phyloP scores from a whole-genome alignment of 805 yeast species.

The Suhomyces canberraensis region DNA sequence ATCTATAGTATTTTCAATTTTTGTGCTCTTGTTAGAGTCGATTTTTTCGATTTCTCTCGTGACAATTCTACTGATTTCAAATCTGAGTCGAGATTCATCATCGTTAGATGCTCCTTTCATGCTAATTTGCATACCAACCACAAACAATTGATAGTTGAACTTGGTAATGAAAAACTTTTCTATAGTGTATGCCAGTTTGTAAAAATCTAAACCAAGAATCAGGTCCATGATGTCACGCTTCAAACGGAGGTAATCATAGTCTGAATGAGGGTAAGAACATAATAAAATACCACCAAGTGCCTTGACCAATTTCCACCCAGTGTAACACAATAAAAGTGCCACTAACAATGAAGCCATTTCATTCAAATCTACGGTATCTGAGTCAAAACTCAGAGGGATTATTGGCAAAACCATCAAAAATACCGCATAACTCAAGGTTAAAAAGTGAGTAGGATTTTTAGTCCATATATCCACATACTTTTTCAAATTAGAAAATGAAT shows the following conservation, averaged over 20 bases:
- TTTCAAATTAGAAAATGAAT: slow-evolving; percentile 7
- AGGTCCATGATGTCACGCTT: slow-evolving; percentile 40
- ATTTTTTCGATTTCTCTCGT: slow-evolving; percentile 29
- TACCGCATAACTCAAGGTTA: slow-evolving; percentile 42
- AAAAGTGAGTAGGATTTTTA: slow-evolving; percentile 44
- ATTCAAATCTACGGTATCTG: slow-evolving; percentile 35
- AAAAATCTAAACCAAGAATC: slow-evolving; percentile 49
- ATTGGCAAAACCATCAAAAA: slow-evolving; percentile 43
- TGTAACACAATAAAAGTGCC: slow-evolving; percentile 42
- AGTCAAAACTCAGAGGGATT: slow-evolving; percentile 28
- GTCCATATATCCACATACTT: slow-evolving; percentile 17
- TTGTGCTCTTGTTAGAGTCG: slow-evolving; percentile 12
- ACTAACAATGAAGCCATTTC: slow-evolving; percentile 46
- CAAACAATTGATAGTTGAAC: slow-evolving; percentile 57
- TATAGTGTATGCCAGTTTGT: slow-evolving; percentile 48
- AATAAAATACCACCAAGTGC: slow-evolving; percentile 51
- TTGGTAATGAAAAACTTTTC: slow-evolving; percentile 53
- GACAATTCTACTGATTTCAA: slow-evolving; percentile 45
- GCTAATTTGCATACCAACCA: slow-evolving; percentile 51
- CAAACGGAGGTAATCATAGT: slow-evolving; percentile 34
- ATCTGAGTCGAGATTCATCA: slow-evolving; percentile 58
- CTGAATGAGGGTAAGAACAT: slow-evolving; percentile 49
- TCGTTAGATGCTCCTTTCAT: slow-evolving; percentile 73
- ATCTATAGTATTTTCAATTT: slow-evolving; percentile 41
- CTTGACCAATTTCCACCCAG: slow-evolving; percentile 52